Percentiles rank a stretch among this genome's conserved stretches.
Evolutionary conservation across 2,329 filamentous ascomycete species (phyloP).

Genomic region (Colletotrichum theobromicola): DNA sequence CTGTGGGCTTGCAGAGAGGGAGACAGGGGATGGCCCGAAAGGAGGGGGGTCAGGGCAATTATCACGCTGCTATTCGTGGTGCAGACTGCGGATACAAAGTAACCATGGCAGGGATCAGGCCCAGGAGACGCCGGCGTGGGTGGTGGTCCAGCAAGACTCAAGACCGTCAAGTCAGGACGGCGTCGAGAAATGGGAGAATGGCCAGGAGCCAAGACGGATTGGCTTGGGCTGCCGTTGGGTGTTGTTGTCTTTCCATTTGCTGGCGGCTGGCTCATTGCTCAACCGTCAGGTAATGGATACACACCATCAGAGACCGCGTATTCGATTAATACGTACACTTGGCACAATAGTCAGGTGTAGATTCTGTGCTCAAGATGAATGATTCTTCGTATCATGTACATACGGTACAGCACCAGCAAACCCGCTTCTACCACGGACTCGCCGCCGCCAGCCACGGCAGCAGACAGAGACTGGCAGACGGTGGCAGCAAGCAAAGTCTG

Average conservation of each 20-base stretch:
- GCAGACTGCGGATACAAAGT: conserved; percentile 17
- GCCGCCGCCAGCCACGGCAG: not conserved
- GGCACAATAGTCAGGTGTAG: not conserved
- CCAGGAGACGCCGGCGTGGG: not conserved
- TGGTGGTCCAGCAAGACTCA: not conserved
- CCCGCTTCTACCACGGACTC: not conserved
- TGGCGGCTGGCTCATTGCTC: not conserved
- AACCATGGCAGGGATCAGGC: conserved; percentile 14
- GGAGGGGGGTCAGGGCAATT: conserved; percentile 15
- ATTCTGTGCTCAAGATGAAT: not conserved
- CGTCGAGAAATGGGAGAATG: not conserved
- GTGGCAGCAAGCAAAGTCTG: conserved; percentile 1
- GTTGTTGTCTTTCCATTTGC: not conserved
- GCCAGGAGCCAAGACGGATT: not conserved
- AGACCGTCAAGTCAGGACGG: not conserved
- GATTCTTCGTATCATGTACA: too few relatives aligned
- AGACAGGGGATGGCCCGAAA: conserved; percentile 5
- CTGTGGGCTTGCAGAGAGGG: not conserved
- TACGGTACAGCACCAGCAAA: not conserved
- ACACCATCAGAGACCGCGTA: not conserved
- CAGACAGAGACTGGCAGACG: not conserved
- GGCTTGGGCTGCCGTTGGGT: not conserved
- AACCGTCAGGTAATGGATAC: not conserved
- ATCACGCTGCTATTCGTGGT: conserved; percentile 21
- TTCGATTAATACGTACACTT: not conserved